These are phyloP conservation scores for Colletotrichum falcatum DNA, from an alignment of 2,329 filamentous ascomycete genomes.

Conservation along the genomic window DNA sequence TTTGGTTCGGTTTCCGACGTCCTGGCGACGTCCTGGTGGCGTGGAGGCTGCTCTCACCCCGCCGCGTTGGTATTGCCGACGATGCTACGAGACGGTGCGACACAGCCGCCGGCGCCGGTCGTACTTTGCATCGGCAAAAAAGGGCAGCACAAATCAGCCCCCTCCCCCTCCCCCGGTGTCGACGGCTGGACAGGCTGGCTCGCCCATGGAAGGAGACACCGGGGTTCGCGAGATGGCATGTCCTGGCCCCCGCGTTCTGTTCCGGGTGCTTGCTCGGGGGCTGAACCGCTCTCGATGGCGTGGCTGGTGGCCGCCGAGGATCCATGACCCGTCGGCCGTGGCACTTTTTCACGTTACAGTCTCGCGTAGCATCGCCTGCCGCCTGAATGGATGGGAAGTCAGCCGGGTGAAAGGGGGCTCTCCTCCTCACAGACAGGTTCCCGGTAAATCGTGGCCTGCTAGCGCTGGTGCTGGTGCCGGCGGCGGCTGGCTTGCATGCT, in stretches of 20 bases:
- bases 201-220: background rate
- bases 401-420: background rate
- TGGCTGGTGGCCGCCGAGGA: background rate
- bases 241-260: background rate
- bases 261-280: background rate
- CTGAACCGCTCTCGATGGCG: background rate
- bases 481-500: background rate
- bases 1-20: background rate
- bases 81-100: conserved; percentile 14
- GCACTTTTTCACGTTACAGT: conserved; percentile 3
- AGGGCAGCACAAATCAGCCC: background rate
- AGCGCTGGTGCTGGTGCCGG: background rate
- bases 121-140: background rate
- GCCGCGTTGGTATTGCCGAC: background rate
- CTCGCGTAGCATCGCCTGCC: background rate
- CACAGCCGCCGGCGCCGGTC: background rate
- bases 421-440: background rate
- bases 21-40: background rate
- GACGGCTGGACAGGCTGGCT: background rate
- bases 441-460: background rate
- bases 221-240: background rate
- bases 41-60: background rate
- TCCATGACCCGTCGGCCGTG: background rate
- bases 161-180: too few relatives aligned
- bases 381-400: background rate